These are phyloP conservation scores for Plectranthus barbatus DNA, from an alignment of 257 asterid genomes.

Conservation along the genomic window DNA sequence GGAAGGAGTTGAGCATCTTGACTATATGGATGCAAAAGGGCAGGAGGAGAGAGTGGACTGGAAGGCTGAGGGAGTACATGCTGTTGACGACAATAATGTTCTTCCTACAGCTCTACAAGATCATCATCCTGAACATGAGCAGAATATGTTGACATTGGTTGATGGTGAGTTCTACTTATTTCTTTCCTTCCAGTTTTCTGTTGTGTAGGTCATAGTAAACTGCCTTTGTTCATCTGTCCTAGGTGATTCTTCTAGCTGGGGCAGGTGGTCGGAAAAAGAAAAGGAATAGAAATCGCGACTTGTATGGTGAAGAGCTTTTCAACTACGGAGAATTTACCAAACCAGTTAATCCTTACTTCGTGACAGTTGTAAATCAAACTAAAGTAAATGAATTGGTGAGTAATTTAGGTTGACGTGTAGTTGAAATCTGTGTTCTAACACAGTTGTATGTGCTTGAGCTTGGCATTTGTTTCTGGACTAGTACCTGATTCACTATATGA, in stretches of 20 bases:
- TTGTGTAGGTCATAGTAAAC: not conserved
- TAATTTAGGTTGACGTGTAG: not conserved
- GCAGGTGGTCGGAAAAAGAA: not conserved
- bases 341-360: constrained; percentile 20
- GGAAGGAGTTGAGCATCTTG: not conserved
- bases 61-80: not conserved
- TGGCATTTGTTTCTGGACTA: not conserved
- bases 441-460: not conserved
- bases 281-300: not conserved
- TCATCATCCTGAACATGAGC: not conserved
- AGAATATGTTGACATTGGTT: not conserved
- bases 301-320: constrained; percentile 17
- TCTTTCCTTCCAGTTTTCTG: not conserved
- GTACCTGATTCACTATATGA: too few species aligned
- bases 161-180: not conserved
- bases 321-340: not conserved
- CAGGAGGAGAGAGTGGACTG: not conserved
- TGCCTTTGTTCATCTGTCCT: not conserved
- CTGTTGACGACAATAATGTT: not conserved
- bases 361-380: not conserved
- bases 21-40: not conserved
- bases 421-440: too few species aligned
- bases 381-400: not conserved
- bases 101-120: not conserved
- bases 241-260: not conserved